These are phyloP conservation scores for Malus sieversii DNA, from an alignment of 306 rosid species.

Conservation along the genomic window DNA sequence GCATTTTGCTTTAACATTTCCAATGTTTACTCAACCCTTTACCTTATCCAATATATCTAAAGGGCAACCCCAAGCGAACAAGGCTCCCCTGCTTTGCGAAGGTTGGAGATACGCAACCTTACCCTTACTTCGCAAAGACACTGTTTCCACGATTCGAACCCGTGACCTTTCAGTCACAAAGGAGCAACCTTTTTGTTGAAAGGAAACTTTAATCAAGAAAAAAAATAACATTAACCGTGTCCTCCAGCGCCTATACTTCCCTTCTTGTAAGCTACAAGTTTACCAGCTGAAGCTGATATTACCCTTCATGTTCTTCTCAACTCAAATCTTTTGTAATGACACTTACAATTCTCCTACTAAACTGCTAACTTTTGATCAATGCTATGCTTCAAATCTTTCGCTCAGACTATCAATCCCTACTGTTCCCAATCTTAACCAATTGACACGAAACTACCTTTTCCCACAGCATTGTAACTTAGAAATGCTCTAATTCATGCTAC, in stretches of 20 bases:
- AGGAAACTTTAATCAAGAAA: neutral
- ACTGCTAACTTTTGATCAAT: neutral
- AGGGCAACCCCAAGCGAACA: no score
- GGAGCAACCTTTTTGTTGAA: neutral
- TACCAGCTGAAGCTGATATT: neutral
- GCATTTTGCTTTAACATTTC: neutral
- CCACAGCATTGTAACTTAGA: neutral
- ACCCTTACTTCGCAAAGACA: no score
- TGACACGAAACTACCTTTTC: neutral
- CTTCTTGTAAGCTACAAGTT: neutral
- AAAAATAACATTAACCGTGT: neutral
- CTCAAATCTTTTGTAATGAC: neutral
- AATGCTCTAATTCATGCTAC: neutral
- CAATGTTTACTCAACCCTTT: neutral
- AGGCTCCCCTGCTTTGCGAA: no score
- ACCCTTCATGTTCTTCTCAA: neutral
- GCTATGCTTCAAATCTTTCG: neutral
- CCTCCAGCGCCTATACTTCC: neutral
- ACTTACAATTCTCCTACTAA: neutral
- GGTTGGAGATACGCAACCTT: no score
- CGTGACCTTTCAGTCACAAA: no score
- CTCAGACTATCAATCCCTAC: neutral
- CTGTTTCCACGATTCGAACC: no score
- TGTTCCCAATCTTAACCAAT: neutral
- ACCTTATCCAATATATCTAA: neutral